phyloP scores from a whole-genome alignment of 176 grass and related monocot species.

The sorghum (Sorghum bicolor) region Sorghum_bicolor_NCBIv3 NC_012870.2:79016001-79016500 shows the following conservation, averaged over 20 bases:
- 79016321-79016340: background rate
- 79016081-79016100: too few species aligned
- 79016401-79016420: background rate
- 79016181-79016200: background rate
- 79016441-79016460: background rate
- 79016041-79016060: too few species aligned
- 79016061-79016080: too few species aligned
- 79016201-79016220: background rate
- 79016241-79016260: constrained; percentile 3
- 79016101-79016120: too few species aligned
- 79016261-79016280: background rate
- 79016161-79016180: background rate
- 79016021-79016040: too few species aligned
- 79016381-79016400: background rate
- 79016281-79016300: constrained; percentile 14
- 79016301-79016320: background rate
- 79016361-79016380: background rate
- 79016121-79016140: too few species aligned
- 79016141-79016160: too few species aligned
- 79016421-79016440: background rate
- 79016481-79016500: background rate
- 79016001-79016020: too few species aligned
- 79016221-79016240: background rate
- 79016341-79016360: background rate
- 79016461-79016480: background rate